Percentiles rank a stretch among this genome's conserved stretches.
Evolutionary conservation across 768 basidiomycete genomes (phyloP).

Genomic region (Russula abietina): DNA sequence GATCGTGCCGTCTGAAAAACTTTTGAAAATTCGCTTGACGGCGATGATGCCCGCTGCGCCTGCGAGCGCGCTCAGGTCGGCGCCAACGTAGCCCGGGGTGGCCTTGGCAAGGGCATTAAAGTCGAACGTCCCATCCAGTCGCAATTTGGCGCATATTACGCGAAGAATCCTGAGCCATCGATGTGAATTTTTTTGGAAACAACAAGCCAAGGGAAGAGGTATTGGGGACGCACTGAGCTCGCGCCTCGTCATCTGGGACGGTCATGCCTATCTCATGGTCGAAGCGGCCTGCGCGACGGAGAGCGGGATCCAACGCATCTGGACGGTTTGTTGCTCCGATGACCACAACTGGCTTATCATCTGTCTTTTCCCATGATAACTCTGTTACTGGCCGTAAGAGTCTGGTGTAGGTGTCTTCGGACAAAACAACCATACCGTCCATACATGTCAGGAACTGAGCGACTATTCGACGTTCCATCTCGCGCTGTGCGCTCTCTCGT

Average conservation of each 20-base stretch:
- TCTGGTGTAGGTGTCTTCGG: not conserved
- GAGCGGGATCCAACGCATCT: slow-evolving; percentile 88
- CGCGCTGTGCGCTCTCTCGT: slow-evolving; percentile 93
- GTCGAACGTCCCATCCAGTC: slow-evolving; percentile 84
- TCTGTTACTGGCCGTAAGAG: slow-evolving; percentile 41
- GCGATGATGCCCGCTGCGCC: slow-evolving; percentile 94
- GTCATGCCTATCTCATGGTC: slow-evolving; percentile 98
- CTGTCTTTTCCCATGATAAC: slow-evolving; percentile 91
- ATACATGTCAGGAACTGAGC: slow-evolving; percentile 98
- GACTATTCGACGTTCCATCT: slow-evolving; percentile 97
- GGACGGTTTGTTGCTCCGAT: slow-evolving; percentile 96
- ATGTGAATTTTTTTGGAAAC: not conserved
- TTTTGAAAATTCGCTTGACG: slow-evolving; percentile 90
- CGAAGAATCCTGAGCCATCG: slow-evolving; percentile 62
- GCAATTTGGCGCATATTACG: slow-evolving; percentile 77
- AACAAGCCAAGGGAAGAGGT: not conserved
- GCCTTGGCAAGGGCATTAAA: slow-evolving; percentile 80
- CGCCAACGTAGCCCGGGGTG: slow-evolving; percentile 96
- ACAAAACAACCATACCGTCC: slow-evolving; percentile 63
- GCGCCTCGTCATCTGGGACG: slow-evolving; percentile 86
- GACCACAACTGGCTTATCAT: slow-evolving; percentile 87
- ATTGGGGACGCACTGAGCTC: slow-evolving; percentile 64
- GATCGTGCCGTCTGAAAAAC: slow-evolving; percentile 54
- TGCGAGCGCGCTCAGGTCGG: slow-evolving; percentile 84
- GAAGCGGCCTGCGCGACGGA: slow-evolving; percentile 89